Percentiles rank a stretch among this genome's conserved stretches.
These are phyloP conservation scores for Paecilomyces fulvus DNA, from an alignment of 2,329 filamentous ascomycete species.

Conservation along the genomic window DNA sequence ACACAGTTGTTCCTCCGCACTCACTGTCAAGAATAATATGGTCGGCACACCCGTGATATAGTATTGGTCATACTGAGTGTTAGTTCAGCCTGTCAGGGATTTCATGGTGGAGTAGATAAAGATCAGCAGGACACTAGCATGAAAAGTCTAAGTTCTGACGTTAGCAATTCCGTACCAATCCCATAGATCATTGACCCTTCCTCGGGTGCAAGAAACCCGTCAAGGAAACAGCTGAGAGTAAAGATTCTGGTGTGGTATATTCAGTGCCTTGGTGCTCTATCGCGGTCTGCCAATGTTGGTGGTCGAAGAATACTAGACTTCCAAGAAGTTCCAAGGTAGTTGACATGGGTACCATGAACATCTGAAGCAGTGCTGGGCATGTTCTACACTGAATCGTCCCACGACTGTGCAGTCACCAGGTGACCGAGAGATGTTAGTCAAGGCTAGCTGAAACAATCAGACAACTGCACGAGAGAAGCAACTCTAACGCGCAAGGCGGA, in stretches of 20 bases:
- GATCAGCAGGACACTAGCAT: conserved; percentile 5
- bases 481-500: neutral
- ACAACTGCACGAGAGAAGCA: neutral
- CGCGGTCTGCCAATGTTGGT: neutral
- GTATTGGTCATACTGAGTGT: conserved; percentile 8
- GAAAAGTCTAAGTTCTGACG: neutral
- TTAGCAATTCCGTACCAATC: neutral
- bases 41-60: neutral
- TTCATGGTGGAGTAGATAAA: neutral
- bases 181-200: neutral
- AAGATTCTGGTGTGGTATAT: neutral
- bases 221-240: neutral
- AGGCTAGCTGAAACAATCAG: neutral
- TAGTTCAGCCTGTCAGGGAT: neutral
- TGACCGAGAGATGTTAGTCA: neutral
- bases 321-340: neutral
- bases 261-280: neutral
- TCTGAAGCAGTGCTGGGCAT: neutral
- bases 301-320: neutral
- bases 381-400: neutral
- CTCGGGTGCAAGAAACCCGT: neutral
- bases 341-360: neutral
- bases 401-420: neutral
- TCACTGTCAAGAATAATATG: neutral
- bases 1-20: neutral